Conservation (phyloP, 257 asterid genomes). For the Ilex asprella region DNA sequence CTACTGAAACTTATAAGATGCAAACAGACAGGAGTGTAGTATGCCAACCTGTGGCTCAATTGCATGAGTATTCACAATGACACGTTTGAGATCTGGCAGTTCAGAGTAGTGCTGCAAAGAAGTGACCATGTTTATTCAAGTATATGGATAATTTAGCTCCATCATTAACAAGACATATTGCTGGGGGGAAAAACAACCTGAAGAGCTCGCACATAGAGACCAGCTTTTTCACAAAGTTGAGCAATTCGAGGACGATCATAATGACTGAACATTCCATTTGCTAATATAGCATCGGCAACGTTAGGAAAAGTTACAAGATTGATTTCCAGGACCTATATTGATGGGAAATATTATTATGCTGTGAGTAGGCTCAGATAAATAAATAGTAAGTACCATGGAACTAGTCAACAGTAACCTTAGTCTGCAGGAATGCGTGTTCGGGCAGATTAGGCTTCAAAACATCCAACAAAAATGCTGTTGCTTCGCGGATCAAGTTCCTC, state of each 20-base stretch:
- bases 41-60: constrained; percentile 94
- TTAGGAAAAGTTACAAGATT: constrained; percentile 93
- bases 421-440: constrained; percentile 89
- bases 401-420: constrained; percentile 54
- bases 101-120: constrained; percentile 83
- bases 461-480: constrained; percentile 95
- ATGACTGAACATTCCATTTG: constrained; percentile 98
- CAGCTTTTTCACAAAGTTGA: constrained; percentile 96
- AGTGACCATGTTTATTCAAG: background rate
- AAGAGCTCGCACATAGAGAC: constrained; percentile 89
- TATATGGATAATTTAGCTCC: background rate
- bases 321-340: constrained; percentile 81
- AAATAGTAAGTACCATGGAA: constrained; percentile 3
- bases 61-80: constrained; percentile 98
- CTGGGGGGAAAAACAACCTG: constrained; percentile 44
- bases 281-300: constrained; percentile 98
- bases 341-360: constrained; percentile 13
- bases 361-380: background rate
- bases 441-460: constrained; percentile 97
- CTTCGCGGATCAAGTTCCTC: constrained; percentile 99
- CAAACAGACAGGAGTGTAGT: background rate
- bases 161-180: background rate
- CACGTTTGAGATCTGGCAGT: constrained; percentile 94
- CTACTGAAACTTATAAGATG: background rate
- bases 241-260: constrained; percentile 95